Conservation (phyloP, 139 green algal species). For the Nannochloris sp. region DNA sequence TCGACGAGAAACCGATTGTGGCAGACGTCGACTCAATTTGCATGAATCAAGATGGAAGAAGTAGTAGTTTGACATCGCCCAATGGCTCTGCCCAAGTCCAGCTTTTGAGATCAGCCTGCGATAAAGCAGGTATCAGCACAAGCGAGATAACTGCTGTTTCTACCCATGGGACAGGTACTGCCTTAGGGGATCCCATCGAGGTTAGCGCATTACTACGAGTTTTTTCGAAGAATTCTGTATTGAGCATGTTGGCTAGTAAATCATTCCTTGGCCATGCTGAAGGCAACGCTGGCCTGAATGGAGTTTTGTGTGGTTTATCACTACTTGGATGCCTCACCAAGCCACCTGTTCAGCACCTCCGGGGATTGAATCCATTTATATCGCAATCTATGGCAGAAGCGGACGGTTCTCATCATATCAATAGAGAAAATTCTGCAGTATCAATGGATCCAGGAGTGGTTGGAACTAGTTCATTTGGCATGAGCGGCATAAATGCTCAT, state of each 20-base stretch:
- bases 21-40: conserved; percentile 40
- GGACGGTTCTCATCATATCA: no score
- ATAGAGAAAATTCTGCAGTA: no score
- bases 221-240: neutral
- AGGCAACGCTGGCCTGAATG: conserved; percentile 45
- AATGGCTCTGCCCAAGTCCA: conserved; percentile 60
- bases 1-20: neutral
- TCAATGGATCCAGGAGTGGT: neutral
- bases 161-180: conserved; percentile 41
- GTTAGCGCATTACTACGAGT: conserved; percentile 15
- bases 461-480: conserved; percentile 34
- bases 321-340: conserved; percentile 1
- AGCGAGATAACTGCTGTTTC: neutral
- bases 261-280: conserved; percentile 48
- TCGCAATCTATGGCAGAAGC: conserved; percentile 18
- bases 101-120: conserved; percentile 40
- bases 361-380: conserved; percentile 53
- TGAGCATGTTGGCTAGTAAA: conserved; percentile 36
- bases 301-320: conserved; percentile 40
- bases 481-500: conserved; percentile 42
- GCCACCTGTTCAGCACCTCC: conserved; percentile 48
- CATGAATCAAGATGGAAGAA: conserved; percentile 84
- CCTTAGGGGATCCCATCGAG: conserved; percentile 41
- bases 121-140: conserved; percentile 6
- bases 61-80: conserved; percentile 69